Evolutionary conservation across 352 stramenopile species (phyloP).

Genomic region (Globisporangium yorkense): DNA sequence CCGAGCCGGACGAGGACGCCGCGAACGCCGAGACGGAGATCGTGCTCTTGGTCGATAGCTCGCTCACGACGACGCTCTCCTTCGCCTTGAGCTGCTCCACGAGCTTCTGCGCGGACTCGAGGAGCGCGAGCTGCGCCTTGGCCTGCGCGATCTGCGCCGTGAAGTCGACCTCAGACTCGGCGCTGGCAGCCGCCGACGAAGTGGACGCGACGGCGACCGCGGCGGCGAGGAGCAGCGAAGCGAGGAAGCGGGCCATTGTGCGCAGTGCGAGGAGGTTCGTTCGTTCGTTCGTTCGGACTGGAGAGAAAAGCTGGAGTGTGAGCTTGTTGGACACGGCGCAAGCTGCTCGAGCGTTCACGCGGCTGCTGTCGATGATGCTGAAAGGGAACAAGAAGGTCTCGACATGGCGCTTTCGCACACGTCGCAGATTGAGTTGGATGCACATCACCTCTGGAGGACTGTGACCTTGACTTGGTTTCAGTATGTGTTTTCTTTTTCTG

Average conservation of each 20-base stretch:
- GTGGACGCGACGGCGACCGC: constrained; percentile 6
- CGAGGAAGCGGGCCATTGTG: constrained; percentile 7
- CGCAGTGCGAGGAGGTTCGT: not conserved
- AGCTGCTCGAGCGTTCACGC: not conserved
- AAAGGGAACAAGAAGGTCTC: not conserved
- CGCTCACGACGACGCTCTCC: not conserved
- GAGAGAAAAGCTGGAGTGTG: constrained; percentile 1
- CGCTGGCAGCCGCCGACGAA: not conserved
- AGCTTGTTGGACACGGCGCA: not conserved
- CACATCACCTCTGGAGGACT: not conserved
- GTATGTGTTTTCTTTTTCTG: not conserved
- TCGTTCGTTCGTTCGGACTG: not conserved
- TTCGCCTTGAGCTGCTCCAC: not conserved
- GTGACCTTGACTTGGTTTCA: not conserved
- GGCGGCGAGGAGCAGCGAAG: constrained; percentile 2
- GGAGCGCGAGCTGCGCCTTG: constrained; percentile 2
- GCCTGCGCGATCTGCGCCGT: constrained; percentile 2
- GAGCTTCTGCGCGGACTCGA: constrained; percentile 8
- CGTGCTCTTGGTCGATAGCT: constrained; percentile 1
- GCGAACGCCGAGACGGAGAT: constrained; percentile 10
- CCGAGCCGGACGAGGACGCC: constrained; percentile 3
- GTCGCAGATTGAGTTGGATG: not conserved
- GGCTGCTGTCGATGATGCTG: not conserved
- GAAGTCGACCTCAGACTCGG: constrained; percentile 1
- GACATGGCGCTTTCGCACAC: not conserved